A percentile compares a stretch with the other conserved stretches of the same genome.
phyloP scores from a whole-genome alignment of 768 basidiomycete species.

The Rhizopogon roseolus region DNA sequence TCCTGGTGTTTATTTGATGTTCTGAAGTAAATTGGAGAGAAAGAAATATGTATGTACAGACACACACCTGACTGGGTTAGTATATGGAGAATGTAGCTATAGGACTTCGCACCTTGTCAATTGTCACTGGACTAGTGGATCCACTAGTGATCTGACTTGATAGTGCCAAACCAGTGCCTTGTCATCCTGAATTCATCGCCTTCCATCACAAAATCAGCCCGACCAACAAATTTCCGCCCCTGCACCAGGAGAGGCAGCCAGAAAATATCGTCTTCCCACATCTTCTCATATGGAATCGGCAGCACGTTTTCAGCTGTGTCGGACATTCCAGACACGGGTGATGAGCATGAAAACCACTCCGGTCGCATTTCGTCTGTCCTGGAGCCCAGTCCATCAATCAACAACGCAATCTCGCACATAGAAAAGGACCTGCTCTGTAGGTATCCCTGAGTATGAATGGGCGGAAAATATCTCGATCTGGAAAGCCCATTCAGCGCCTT shows the following conservation, averaged over 20 bases:
- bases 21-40: no score
- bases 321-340: neutral
- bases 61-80: no score
- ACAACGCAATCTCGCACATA: neutral
- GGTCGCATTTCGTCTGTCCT: constrained; percentile 90
- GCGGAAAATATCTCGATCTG: constrained; percentile 73
- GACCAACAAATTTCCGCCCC: constrained; percentile 39
- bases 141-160: neutral
- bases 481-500: constrained; percentile 53
- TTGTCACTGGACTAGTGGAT: neutral
- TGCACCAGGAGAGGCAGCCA: constrained; percentile 66
- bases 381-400: neutral
- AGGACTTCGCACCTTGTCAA: no score
- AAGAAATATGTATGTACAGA: no score
- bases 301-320: constrained; percentile 13
- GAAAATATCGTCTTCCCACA: constrained; percentile 59
- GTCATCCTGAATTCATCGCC: constrained; percentile 86
- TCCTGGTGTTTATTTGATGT: no score
- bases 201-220: constrained; percentile 55
- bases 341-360: constrained; percentile 56
- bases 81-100: no score
- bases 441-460: constrained; percentile 49
- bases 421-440: constrained; percentile 55
- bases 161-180: constrained; percentile 74
- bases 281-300: constrained; percentile 52